Evolutionary conservation across 2,329 filamentous ascomycete genomes (phyloP), one percentile per base, ranked within the genome.

Genomic region (Alternaria longipes): DNA sequence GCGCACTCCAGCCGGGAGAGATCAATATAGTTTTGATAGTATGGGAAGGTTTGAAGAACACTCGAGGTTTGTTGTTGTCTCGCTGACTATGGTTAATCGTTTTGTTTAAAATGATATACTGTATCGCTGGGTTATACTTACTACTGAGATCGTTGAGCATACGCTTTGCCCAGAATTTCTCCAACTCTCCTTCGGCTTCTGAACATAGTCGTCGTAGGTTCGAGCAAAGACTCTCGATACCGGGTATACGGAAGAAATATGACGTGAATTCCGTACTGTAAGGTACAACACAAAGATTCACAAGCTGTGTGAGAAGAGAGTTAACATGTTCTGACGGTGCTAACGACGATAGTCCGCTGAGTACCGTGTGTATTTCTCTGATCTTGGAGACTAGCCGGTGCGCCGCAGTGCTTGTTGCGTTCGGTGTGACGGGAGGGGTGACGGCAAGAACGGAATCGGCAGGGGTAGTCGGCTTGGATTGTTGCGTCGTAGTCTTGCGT

Each of bases 11-110:
- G 75, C 14, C 77, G 78, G 0, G 82, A 80, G 28, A 86, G 78
- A 22, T 83, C 80, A 34, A 81, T 61, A 66, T 86, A 86, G 70
- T 85, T 85, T 8, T 73, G 57, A 66, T 81, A 79, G 71, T 86
- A 86, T 1, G 83, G 82, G 62, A 86, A 86, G 3, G 59, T 38
- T 69, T 32, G 60, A 8, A 53, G 55, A n/a, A 41, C 7, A 3
- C 16, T 22, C 11, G 8, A 26, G 16, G 16, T 4, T 16, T 26
- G 36, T 20, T 51, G 16, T 32, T 34, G 18, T 32, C 34, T 18
- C 51, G 54, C 41, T 54, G 55, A 1, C 6, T 20, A 38, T 36
- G 8, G 30, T 50, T 12, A 50, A 20, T 36, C 0, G 1, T 26
- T 8, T 14, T n/a, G 32, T 26, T 8, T 1, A 3, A 5, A 20